Evolutionary conservation across 768 basidiomycete species (phyloP).

Genomic region (Xerocomellus amylosporus): DNA sequence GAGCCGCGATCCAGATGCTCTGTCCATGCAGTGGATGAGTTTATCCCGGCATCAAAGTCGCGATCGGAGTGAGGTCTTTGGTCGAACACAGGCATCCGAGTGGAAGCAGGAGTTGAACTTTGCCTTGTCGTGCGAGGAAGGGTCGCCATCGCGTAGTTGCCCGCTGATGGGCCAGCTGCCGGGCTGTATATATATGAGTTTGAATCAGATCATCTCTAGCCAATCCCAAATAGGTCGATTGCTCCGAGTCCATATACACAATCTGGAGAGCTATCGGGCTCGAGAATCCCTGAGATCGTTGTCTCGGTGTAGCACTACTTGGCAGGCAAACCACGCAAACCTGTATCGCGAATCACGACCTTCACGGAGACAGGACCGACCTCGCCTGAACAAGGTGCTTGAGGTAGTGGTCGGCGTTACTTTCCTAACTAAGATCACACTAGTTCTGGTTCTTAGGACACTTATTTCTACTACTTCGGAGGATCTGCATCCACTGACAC

Average conservation of each 20-base stretch:
- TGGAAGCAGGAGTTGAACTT: slow-evolving; percentile 12
- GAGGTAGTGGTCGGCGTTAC: not conserved
- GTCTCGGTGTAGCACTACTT: not conserved
- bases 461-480: not conserved
- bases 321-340: not conserved
- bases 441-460: not conserved
- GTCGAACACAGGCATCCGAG: slow-evolving; percentile 17
- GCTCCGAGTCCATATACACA: slow-evolving; percentile 3
- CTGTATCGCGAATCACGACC: not conserved
- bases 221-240: slow-evolving; percentile 3
- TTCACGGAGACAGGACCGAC: slow-evolving; percentile 1
- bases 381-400: slow-evolving; percentile 10
- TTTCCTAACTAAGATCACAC: not conserved
- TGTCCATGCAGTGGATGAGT: slow-evolving; percentile 76
- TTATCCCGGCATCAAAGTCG: slow-evolving; percentile 75
- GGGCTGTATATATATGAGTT: slow-evolving; percentile 6
- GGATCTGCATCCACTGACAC: slow-evolving; percentile 17
- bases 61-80: slow-evolving; percentile 27
- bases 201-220: slow-evolving; percentile 1
- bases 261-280: not conserved
- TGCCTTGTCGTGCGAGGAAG: slow-evolving; percentile 35
- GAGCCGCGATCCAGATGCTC: slow-evolving; percentile 49
- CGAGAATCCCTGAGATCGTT: not conserved
- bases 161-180: too few species aligned
- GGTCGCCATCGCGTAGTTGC: slow-evolving; percentile 36